Evolutionary conservation across 2,329 filamentous ascomycete genomes (phyloP), one percentile per base, ranked within the genome.

Genomic region (Orbilia javanica): DNA sequence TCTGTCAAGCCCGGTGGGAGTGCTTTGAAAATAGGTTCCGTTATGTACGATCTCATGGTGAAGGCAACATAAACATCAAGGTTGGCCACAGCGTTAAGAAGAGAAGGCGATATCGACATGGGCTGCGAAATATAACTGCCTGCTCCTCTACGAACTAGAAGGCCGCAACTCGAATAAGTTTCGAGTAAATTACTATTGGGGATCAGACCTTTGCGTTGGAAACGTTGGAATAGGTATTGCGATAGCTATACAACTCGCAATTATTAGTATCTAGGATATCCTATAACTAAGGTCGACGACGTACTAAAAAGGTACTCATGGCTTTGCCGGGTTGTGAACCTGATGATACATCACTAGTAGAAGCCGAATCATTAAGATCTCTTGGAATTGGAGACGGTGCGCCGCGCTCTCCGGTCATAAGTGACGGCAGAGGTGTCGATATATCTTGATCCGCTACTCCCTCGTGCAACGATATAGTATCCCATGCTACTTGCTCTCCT

Each of bases 31-130:
- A 87, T 85, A 15, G 85, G 85, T 20, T 85, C 83, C 29, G 86
- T 86, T 69, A 86, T 86, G 53, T 86, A 84, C 1, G 86, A 85
- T 8, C 84, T 85, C 85, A 88, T 86, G 8, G 87, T 87, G 73
- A 87, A 83, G 13, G 86, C 86, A 36, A 87, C 85, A 15, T 84
- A 83, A 20, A 86, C 83, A 79, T 87, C 86, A 69, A 87, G 83
- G 64, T 84, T 84, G 65, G 84, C 84, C 5, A 86, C 84, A 6
- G 86, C 85, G 3, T 81, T 84, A 10, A 86, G 80, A 7, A 87
- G 82, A 8, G 83, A 79, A 15, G 82, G 82, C 62, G 85, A 82
- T 10, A 86, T 74, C 4, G 82, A 80, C 25, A 84, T 82, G 0
- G 86, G 86, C 50, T 85, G 84, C 13, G 84, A 83, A 29, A 85